These are phyloP conservation scores for Amniculicola lignicola DNA, from an alignment of 495 filamentous ascomycete genomes.

Conservation along the genomic window DNA sequence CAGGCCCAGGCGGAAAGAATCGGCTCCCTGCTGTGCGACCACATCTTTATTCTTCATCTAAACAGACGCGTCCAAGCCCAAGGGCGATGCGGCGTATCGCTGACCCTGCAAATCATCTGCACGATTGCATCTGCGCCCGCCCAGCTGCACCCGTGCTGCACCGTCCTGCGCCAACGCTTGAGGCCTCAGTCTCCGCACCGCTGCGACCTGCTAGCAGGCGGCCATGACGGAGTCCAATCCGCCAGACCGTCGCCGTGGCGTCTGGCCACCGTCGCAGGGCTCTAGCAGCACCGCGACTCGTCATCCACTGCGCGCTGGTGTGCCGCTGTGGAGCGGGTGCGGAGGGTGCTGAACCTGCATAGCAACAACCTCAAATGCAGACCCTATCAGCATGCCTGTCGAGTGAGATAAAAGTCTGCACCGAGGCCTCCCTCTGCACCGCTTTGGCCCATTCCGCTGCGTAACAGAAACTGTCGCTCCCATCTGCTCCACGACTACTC, in stretches of 20 bases:
- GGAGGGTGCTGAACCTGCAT: background rate
- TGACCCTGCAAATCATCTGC: slow-evolving; percentile 14
- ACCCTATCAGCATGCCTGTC: slow-evolving; percentile 7
- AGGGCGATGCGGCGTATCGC: background rate
- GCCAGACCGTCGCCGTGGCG: slow-evolving; percentile 3
- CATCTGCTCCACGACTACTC: background rate
- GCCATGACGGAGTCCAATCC: background rate
- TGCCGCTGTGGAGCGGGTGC: background rate
- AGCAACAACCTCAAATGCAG: background rate
- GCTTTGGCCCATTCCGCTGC: slow-evolving; percentile 7
- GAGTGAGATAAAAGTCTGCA: slow-evolving; percentile 2
- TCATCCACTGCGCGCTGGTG: background rate
- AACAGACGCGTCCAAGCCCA: background rate
- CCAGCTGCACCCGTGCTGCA: background rate
- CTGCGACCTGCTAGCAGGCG: too few relatives aligned
- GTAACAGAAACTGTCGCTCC: slow-evolving; percentile 12
- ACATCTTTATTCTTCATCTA: slow-evolving; percentile 21
- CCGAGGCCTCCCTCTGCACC: background rate
- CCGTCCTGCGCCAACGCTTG: background rate
- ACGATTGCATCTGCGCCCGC: background rate
- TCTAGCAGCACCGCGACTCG: background rate
- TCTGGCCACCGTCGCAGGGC: background rate
- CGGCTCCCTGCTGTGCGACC: slow-evolving; percentile 1
- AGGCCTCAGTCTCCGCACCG: too few relatives aligned
- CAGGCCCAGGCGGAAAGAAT: slow-evolving; percentile 15